Percentiles rank a stretch among this genome's conserved stretches.
These are phyloP conservation scores for Diaporthe velutina DNA, from an alignment of 2,329 filamentous ascomycete genomes.

Conservation along the genomic window DNA sequence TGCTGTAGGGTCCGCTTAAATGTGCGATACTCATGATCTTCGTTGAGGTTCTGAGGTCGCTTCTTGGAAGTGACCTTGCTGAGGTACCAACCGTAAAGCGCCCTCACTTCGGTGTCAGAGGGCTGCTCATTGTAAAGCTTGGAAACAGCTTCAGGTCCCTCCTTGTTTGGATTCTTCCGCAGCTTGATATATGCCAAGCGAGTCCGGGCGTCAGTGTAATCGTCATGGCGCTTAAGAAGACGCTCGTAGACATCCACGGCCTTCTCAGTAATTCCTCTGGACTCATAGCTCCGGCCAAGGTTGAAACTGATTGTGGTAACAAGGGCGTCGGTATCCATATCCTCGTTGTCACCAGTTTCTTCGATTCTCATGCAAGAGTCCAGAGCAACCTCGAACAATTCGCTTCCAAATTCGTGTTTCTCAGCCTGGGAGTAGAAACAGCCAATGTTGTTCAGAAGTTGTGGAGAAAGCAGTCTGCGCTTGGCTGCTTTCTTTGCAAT, in stretches of 20 bases:
- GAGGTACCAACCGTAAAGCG: slow-evolving; percentile 95
- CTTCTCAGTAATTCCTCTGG: slow-evolving; percentile 82
- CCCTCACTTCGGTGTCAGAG: slow-evolving; percentile 89
- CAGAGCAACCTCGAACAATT: slow-evolving; percentile 92
- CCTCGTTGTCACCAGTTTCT: slow-evolving; percentile 78
- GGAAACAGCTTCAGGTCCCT: slow-evolving; percentile 87
- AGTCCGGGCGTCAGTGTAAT: slow-evolving; percentile 93
- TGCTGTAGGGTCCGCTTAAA: slow-evolving; percentile 97
- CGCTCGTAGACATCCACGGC: slow-evolving; percentile 91
- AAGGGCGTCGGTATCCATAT: slow-evolving; percentile 87
- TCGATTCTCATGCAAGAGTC: slow-evolving; percentile 87
- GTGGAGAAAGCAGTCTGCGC: slow-evolving; percentile 85
- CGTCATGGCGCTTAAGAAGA: slow-evolving; percentile 84
- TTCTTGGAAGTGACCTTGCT: slow-evolving; percentile 86
- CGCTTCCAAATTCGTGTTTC: slow-evolving; percentile 82
- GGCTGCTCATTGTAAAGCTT: slow-evolving; percentile 88
- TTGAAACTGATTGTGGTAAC: slow-evolving; percentile 98
- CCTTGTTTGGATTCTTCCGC: slow-evolving; percentile 82
- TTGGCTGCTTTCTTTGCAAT: slow-evolving; percentile 71
- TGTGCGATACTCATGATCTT: slow-evolving; percentile 92
- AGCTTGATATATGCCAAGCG: slow-evolving; percentile 92
- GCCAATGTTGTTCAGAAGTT: slow-evolving; percentile 96
- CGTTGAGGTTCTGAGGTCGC: slow-evolving; percentile 81
- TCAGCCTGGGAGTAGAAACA: slow-evolving; percentile 94
- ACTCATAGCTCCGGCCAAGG: slow-evolving; percentile 92